These are phyloP conservation scores for Microbotryum scabiosae DNA, from an alignment of 1,284 basidiomycete genomes.

Conservation along the genomic window DNA sequence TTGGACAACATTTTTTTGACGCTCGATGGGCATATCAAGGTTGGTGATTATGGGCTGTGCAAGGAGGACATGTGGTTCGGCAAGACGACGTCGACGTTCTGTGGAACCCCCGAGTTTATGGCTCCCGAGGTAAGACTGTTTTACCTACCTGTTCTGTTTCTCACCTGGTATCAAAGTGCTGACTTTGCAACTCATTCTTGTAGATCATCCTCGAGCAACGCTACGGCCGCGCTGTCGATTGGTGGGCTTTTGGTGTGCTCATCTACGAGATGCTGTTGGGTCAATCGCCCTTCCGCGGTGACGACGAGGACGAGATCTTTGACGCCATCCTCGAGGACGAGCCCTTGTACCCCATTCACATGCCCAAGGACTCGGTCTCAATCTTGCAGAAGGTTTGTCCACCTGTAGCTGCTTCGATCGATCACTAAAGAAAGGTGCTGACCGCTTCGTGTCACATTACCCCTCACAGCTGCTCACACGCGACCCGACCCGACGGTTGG, in stretches of 20 bases:
- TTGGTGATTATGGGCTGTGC: constrained; percentile 97
- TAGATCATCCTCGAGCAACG: constrained; percentile 96
- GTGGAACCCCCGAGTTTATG: constrained; percentile 99
- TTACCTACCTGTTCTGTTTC: neutral
- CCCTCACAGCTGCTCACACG: constrained; percentile 71
- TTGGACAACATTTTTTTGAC: constrained; percentile 97
- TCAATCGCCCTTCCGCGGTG: constrained; percentile 97
- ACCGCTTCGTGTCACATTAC: neutral
- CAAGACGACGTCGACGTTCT: constrained; percentile 97
- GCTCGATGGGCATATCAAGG: constrained; percentile 95
- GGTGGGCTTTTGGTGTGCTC: constrained; percentile 99
- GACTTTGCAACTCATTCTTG: neutral
- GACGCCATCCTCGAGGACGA: constrained; percentile 99
- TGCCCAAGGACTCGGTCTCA: constrained; percentile 95
- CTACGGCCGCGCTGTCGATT: constrained; percentile 96
- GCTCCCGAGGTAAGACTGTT: constrained; percentile 72
- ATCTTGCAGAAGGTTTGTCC: constrained; percentile 75
- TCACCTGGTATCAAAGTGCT: neutral
- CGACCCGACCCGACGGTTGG: constrained; percentile 86
- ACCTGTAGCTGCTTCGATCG: neutral
- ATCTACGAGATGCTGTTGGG: constrained; percentile 99
- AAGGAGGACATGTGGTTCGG: constrained; percentile 99
- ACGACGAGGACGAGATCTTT: constrained; percentile 99
- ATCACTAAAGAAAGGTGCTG: constrained; percentile 2
- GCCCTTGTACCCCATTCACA: constrained; percentile 97